These are phyloP conservation scores for Ballota nigra DNA, from an alignment of 257 asterid genomes.

Conservation along the genomic window DNA sequence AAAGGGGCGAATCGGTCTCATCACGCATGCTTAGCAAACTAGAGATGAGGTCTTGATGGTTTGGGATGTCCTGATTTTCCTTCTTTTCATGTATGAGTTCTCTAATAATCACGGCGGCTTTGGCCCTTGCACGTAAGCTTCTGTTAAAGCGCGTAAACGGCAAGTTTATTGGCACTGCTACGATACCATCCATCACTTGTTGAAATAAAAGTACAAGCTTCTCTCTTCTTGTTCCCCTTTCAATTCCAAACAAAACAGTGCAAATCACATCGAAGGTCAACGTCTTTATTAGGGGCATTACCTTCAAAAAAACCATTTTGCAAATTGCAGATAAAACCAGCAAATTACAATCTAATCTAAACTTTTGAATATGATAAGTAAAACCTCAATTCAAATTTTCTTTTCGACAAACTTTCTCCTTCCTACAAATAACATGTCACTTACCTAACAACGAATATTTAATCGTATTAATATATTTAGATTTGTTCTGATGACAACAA, in stretches of 20 bases:
- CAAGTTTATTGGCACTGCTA: background rate
- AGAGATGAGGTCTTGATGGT: constrained; percentile 16
- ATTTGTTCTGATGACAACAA: too few relatives aligned
- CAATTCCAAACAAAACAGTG: constrained; percentile 15
- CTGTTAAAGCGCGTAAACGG: constrained; percentile 18
- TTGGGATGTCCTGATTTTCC: background rate
- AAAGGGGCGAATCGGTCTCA: background rate
- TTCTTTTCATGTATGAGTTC: constrained; percentile 18
- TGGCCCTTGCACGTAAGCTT: constrained; percentile 12
- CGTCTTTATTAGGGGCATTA: constrained; percentile 15
- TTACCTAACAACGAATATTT: too few relatives aligned
- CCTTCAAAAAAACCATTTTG: background rate
- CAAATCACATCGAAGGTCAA: constrained; percentile 13
- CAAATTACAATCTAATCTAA: too few relatives aligned
- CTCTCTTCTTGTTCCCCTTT: constrained; percentile 16
- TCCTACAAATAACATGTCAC: too few relatives aligned
- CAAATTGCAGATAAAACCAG: too few relatives aligned
- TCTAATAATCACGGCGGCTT: background rate
- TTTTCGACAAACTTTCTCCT: too few relatives aligned
- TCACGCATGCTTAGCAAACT: constrained; percentile 14
- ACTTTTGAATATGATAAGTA: too few relatives aligned
- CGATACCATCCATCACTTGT: constrained; percentile 15
- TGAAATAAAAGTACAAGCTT: background rate
- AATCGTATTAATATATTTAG: too few relatives aligned
- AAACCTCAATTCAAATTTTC: too few relatives aligned